phyloP scores from a whole-genome alignment of 1,284 basidiomycete species.

The Kalmanozyma brasiliensis region DNA sequence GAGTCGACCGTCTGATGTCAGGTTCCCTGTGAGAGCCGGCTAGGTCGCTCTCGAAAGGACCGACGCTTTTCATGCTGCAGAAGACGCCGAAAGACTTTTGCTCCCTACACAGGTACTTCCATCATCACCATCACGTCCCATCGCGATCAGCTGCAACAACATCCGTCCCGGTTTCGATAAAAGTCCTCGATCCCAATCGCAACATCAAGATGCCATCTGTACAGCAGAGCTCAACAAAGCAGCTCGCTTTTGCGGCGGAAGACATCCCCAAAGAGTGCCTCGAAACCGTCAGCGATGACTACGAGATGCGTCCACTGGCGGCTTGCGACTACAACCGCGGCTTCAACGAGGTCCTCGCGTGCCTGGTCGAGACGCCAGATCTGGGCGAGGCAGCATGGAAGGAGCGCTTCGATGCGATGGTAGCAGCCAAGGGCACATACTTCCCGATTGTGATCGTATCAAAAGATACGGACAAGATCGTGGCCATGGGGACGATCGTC shows the following conservation, averaged over 20 bases:
- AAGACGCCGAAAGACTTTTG: slow-evolving; percentile 1
- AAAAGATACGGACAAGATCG: slow-evolving; percentile 78
- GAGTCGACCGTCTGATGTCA: neutral
- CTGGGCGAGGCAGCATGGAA: slow-evolving; percentile 74
- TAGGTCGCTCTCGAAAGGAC: neutral
- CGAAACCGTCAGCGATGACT: slow-evolving; percentile 9
- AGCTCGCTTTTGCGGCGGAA: slow-evolving; percentile 16
- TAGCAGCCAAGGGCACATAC: slow-evolving; percentile 71
- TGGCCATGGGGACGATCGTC: slow-evolving; percentile 86
- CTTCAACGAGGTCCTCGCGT: slow-evolving; percentile 83
- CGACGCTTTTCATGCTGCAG: neutral
- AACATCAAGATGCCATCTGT: slow-evolving; percentile 16
- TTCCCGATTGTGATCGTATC: slow-evolving; percentile 85
- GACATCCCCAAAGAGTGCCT: slow-evolving; percentile 31
- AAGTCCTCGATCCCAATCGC: no score
- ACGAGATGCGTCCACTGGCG: slow-evolving; percentile 83
- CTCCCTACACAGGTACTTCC: neutral
- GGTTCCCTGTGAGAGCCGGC: neutral
- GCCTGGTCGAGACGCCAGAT: slow-evolving; percentile 81
- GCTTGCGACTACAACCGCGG: slow-evolving; percentile 84
- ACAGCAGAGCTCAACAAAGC: slow-evolving; percentile 5
- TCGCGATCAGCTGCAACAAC: neutral
- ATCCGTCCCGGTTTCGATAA: slow-evolving; percentile 1
- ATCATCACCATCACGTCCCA: neutral
- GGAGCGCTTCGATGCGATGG: slow-evolving; percentile 44